A percentile compares a stretch with the other conserved stretches of the same genome.
Conservation (phyloP, 345 rosid genomes). For the Alliaria petiolata region DNA sequence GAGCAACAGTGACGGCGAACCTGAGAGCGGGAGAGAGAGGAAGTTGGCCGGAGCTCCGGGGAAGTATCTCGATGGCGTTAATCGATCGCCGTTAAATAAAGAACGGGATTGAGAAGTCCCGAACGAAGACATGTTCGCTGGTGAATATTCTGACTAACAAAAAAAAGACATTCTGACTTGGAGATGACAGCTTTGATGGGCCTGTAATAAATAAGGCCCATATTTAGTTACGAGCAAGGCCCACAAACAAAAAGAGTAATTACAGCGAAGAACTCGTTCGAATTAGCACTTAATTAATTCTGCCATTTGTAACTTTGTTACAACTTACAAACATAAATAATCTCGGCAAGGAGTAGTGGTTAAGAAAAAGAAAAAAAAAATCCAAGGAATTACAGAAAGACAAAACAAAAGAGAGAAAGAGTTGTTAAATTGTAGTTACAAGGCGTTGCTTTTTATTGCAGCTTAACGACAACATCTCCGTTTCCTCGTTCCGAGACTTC, state of each 20-base stretch:
- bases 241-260: no score
- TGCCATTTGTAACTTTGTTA: not conserved
- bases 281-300: no score
- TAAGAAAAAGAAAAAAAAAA: not conserved
- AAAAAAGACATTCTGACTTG: no score
- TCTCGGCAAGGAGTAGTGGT: not conserved
- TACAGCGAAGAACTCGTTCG: no score
- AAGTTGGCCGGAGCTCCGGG: conserved; percentile 36
- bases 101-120: conserved; percentile 27
- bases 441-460: conserved; percentile 70
- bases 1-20: conserved; percentile 20
- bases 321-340: not conserved
- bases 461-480: conserved; percentile 46
- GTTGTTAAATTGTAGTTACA: conserved; percentile 40
- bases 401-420: not conserved
- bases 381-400: not conserved
- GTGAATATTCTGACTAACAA: no score
- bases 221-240: no score
- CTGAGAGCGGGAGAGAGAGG: conserved; percentile 24
- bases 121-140: conserved; percentile 28
- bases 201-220: no score
- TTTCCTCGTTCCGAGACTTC: conserved; percentile 47
- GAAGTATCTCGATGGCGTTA: conserved; percentile 29
- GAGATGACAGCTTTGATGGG: no score
- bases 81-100: conserved; percentile 26